phyloP scores from a whole-genome alignment of 768 basidiomycete species.

The Agaricus bisporus region DNA sequence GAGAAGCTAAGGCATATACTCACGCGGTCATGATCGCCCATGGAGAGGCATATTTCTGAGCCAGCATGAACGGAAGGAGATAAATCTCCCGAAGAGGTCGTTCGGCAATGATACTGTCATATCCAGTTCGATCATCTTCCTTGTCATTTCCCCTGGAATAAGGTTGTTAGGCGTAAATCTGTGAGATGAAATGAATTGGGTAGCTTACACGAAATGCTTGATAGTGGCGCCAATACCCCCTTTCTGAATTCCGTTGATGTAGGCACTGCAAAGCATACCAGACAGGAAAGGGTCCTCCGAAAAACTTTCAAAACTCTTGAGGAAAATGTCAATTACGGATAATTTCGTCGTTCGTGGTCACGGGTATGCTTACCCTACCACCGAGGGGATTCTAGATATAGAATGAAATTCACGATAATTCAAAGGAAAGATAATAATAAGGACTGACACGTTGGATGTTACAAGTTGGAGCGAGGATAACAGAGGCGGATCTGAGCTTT shows the following conservation, averaged over 20 bases:
- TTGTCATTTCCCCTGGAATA: slow-evolving; percentile 65
- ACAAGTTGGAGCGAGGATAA: slow-evolving; percentile 75
- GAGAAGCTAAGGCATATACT: slow-evolving; percentile 17
- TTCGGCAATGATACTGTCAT: slow-evolving; percentile 58
- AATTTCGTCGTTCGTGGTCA: neutral
- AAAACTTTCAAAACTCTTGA: slow-evolving; percentile 69
- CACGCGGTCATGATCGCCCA: slow-evolving; percentile 72
- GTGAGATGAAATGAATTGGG: neutral
- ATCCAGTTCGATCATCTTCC: slow-evolving; percentile 68
- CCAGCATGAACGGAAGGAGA: slow-evolving; percentile 70
- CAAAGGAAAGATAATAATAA: neutral
- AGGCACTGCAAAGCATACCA: slow-evolving; percentile 63
- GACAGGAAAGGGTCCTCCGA: slow-evolving; percentile 75
- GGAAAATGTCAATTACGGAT: neutral
- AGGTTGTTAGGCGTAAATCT: neutral
- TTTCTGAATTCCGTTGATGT: slow-evolving; percentile 71
- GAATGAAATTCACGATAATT: neutral
- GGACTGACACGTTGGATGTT: slow-evolving; percentile 70
- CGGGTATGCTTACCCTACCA: slow-evolving; percentile 41
- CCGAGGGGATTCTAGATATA: slow-evolving; percentile 56
- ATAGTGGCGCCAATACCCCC: slow-evolving; percentile 73
- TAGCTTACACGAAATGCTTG: slow-evolving; percentile 73
- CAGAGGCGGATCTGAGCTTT: slow-evolving; percentile 60
- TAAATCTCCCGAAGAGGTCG: slow-evolving; percentile 73
- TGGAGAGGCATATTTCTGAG: slow-evolving; percentile 57